Conservation (phyloP, 768 basidiomycete genomes). For the Boletales sp. region DNA sequence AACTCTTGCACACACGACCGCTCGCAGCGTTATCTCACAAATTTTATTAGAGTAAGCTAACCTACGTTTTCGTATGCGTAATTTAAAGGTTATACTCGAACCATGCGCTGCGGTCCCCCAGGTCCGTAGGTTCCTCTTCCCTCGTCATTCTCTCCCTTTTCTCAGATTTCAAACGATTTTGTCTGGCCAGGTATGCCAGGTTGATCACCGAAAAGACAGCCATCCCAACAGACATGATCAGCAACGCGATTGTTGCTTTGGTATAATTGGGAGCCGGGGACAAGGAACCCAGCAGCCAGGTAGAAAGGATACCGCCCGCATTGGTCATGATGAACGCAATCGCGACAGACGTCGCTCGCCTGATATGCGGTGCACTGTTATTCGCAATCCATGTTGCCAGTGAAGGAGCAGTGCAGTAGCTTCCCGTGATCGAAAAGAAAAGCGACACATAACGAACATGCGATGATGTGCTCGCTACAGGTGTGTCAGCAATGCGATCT, state of each 20-base stretch:
- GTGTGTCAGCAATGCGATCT: neutral
- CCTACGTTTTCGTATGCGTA: neutral
- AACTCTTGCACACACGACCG: neutral
- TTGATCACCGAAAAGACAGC: conserved; percentile 37
- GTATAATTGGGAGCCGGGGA: conserved; percentile 49
- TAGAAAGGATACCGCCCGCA: conserved; percentile 57
- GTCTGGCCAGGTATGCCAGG: conserved; percentile 35
- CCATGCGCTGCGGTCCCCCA: conserved; percentile 57
- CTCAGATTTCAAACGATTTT: conserved; percentile 45
- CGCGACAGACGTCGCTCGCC: conserved; percentile 58
- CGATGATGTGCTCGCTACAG: conserved; percentile 26
- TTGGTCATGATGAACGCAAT: conserved; percentile 55
- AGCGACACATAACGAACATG: conserved; percentile 52
- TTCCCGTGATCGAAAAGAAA: conserved; percentile 52
- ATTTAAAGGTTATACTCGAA: conserved; percentile 47
- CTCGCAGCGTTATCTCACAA: neutral
- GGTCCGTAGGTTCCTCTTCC: conserved; percentile 37
- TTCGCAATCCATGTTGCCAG: conserved; percentile 61
- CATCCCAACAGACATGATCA: conserved; percentile 39
- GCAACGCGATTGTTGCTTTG: conserved; percentile 39
- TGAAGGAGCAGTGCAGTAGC: conserved; percentile 49
- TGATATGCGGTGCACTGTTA: conserved; percentile 53
- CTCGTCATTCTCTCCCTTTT: conserved; percentile 30
- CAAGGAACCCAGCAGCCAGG: conserved; percentile 54
- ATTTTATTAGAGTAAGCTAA: neutral